Evolutionary conservation across 495 filamentous ascomycete genomes (phyloP).

Genomic region (Neurospora sp.): DNA sequence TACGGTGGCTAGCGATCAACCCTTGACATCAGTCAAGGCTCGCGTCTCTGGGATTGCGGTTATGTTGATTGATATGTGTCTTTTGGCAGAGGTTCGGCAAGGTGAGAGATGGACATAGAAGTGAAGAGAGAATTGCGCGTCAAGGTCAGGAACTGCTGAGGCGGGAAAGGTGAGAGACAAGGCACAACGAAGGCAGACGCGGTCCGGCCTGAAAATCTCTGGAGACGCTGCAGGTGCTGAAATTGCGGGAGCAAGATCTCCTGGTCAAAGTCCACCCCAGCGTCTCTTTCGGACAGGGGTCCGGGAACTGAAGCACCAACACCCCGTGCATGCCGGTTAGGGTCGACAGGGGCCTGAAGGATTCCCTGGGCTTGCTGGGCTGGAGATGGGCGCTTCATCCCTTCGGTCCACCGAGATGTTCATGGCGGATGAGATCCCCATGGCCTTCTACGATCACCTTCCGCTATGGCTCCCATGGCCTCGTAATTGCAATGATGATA

Average conservation of each 20-base stretch:
- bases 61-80: not conserved
- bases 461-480: not conserved
- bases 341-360: conserved; percentile 1
- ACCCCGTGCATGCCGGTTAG: not conserved
- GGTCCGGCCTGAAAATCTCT: conserved; percentile 5
- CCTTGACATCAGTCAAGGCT: not conserved
- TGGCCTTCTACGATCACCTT: not conserved
- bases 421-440: not conserved
- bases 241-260: conserved; percentile 6
- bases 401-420: not conserved
- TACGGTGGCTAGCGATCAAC: not conserved
- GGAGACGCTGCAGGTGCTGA: conserved; percentile 1
- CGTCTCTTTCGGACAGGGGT: not conserved
- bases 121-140: conserved; percentile 13
- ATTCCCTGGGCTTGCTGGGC: conserved; percentile 2
- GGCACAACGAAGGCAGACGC: not conserved
- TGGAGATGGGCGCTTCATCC: conserved; percentile 5
- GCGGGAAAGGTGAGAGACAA: conserved; percentile 1
- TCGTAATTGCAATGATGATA: not conserved
- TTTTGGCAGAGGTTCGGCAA: not conserved
- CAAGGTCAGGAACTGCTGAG: conserved; percentile 13
- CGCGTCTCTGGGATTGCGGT: not conserved
- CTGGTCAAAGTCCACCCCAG: conserved; percentile 2
- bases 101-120: not conserved
- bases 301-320: not conserved